A percentile compares a stretch with the other conserved stretches of the same genome.
These are phyloP conservation scores for Colletotrichum musicola DNA, from an alignment of 2,329 filamentous ascomycete species.

Conservation along the genomic window DNA sequence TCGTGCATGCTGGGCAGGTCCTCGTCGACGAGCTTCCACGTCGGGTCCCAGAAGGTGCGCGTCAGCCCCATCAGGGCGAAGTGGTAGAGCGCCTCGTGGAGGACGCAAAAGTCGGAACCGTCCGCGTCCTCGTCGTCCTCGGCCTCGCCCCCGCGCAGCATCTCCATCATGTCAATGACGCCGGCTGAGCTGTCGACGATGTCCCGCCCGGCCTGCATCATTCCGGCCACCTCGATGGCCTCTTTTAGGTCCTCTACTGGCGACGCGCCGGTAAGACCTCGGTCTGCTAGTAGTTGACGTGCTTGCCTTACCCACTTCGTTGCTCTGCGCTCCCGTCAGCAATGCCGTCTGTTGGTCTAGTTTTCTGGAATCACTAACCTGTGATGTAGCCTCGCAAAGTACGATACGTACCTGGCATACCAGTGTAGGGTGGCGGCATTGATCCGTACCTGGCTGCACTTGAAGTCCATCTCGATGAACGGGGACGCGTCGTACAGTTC, in stretches of 20 bases:
- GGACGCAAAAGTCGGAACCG: conserved; percentile 3
- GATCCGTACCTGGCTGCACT: conserved; percentile 4
- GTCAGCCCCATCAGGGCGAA: conserved; percentile 24
- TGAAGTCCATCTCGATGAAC: conserved; percentile 14
- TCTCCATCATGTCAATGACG: conserved; percentile 19
- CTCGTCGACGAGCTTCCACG: conserved; percentile 27
- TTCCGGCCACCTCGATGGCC: neutral
- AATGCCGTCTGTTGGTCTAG: too few relatives aligned
- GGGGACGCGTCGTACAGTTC: conserved; percentile 21
- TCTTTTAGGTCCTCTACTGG: neutral
- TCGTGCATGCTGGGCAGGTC: conserved; percentile 14
- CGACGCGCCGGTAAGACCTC: neutral
- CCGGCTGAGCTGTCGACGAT: conserved; percentile 16
- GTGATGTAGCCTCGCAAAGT: conserved; percentile 19
- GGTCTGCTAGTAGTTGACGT: neutral
- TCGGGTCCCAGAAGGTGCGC: conserved; percentile 22
- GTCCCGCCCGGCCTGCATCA: conserved; percentile 1
- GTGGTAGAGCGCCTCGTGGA: conserved; percentile 20
- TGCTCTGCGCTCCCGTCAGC: neutral
- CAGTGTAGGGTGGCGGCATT: conserved; percentile 30
- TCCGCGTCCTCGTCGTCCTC: neutral
- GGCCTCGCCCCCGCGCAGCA: neutral
- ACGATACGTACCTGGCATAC: conserved; percentile 12
- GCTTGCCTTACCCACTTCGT: conserved; percentile 26
- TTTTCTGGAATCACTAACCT: neutral